Evolutionary conservation across 169 alveolate species (phyloP), one percentile per base, ranked within the genome.

Genomic region (Miamiensis avidus): DNA sequence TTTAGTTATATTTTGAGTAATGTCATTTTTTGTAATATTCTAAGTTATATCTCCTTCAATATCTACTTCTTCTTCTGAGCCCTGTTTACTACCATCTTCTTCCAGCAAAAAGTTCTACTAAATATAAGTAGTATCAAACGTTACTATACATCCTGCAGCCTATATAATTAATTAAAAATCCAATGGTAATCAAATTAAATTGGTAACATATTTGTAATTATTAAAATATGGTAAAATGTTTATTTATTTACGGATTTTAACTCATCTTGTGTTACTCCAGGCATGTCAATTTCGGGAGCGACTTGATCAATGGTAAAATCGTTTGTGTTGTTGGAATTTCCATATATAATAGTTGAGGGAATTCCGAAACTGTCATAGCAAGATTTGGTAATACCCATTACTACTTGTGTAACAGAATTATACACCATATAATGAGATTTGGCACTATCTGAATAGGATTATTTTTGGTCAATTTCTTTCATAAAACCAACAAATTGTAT

Each of bases 301-400:
- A 86, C 81, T 1, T 75, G 73, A 81, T 86, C 90, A 31, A 86
- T 65, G 30, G 90, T 86, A 75, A 86, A 86, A 74, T 86, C 90
- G 74, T 74, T 76, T 25, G 84, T 76, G 31, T 86, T 79, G 11
- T 86, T 77, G 25, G 86, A 81, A 76, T 86, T 86, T n/a, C 90
- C 90, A 81, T 86, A 86, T 28, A 86, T 82, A 29, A 86, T 74
- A 49, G 83, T 34, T 1, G 90, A 82, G 27, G 90, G 90, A n/a
- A 86, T 86, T 0, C 90, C 90, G 81, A 74, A 86, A n/a, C 32
- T 74, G 49, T 82, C 75, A 75, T 81, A 86, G 64, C 90, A 86
- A 20, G 87, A 81, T 75, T 79, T 28, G 0, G 90, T 77, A 6
- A 86, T 81, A 34, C 90, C 90, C 73, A 77, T 75, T 0, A 86